phyloP scores from a whole-genome alignment of 192 early-diverging fungal species.

The Allomyces arbusculus region DNA sequence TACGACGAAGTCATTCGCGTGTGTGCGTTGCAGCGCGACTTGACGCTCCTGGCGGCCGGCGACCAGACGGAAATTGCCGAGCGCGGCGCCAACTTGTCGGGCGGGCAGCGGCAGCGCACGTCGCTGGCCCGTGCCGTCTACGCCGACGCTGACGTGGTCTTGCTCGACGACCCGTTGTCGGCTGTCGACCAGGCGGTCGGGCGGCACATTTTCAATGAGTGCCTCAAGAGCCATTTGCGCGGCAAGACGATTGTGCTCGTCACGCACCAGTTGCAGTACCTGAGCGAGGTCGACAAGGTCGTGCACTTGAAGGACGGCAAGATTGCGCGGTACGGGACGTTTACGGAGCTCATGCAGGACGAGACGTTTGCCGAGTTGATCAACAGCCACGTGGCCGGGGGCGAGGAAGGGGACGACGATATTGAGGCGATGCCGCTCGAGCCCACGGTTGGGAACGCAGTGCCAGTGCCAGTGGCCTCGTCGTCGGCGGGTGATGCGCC shows the following conservation, averaged over 20 bases:
- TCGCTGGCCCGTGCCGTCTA: constrained; percentile 28
- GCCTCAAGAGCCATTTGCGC: constrained; percentile 21
- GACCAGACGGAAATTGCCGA: constrained; percentile 53
- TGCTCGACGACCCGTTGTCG: constrained; percentile 5
- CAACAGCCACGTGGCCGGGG: constrained; percentile 35
- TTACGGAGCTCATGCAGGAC: constrained; percentile 35
- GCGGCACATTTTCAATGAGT: constrained; percentile 26
- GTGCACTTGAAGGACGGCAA: constrained; percentile 34
- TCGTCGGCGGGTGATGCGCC: constrained; percentile 6
- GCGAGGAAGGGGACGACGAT: constrained; percentile 22
- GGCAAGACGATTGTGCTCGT: constrained; percentile 43
- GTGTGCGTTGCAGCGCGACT: constrained; percentile 39
- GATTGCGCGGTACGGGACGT: constrained; percentile 30
- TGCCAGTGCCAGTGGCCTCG: constrained; percentile 2
- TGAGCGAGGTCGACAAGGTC: constrained; percentile 32
- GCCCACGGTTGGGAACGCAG: not conserved
- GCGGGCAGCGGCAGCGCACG: constrained; percentile 48
- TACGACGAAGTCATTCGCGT: constrained; percentile 40
- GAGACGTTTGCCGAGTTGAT: constrained; percentile 44
- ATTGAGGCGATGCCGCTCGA: constrained; percentile 2
- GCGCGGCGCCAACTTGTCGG: constrained; percentile 46
- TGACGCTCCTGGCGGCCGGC: constrained; percentile 33
- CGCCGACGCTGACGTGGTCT: constrained; percentile 1
- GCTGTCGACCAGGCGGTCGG: constrained; percentile 14
- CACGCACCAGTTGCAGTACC: constrained; percentile 46